A percentile compares a stretch with the other conserved stretches of the same genome.
phyloP scores from a whole-genome alignment of 768 basidiomycete species.

The Podaxis mareebaensis region DNA sequence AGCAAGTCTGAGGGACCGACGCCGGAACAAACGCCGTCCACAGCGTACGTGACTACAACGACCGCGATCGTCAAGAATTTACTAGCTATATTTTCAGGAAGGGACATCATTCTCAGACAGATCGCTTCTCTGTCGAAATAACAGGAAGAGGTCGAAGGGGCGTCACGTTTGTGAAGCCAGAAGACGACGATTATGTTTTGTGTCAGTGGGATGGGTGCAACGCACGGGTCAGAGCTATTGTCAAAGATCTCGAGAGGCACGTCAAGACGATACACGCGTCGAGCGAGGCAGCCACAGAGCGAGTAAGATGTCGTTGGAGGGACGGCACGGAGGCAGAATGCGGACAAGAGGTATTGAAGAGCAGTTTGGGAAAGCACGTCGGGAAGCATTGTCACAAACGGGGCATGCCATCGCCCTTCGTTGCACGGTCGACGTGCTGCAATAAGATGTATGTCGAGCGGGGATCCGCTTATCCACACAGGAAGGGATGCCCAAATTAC shows the following conservation, averaged over 20 bases:
- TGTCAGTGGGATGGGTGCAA: neutral
- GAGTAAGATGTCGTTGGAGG: neutral
- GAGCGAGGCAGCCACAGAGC: neutral
- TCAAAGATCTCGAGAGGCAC: neutral
- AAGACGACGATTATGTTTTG: neutral
- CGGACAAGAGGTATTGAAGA: neutral
- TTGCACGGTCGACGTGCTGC: neutral
- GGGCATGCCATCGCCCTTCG: constrained; percentile 2
- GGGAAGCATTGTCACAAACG: neutral
- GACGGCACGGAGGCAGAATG: neutral
- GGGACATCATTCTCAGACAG: neutral
- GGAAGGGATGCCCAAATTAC: neutral
- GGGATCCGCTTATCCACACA: neutral
- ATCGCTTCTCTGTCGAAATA: neutral
- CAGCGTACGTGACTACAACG: neutral
- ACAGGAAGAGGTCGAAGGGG: neutral
- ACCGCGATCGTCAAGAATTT: neutral
- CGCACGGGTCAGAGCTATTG: neutral
- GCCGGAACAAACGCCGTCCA: neutral
- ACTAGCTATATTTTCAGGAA: neutral
- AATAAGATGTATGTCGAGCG: neutral
- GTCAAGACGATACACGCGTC: neutral
- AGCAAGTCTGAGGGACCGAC: neutral
- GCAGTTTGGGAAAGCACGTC: neutral
- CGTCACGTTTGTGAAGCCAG: neutral